Evolutionary conservation across 2,329 filamentous ascomycete genomes (phyloP), one percentile per base, ranked within the genome.

Genomic region (Beauveria brongniartii): DNA sequence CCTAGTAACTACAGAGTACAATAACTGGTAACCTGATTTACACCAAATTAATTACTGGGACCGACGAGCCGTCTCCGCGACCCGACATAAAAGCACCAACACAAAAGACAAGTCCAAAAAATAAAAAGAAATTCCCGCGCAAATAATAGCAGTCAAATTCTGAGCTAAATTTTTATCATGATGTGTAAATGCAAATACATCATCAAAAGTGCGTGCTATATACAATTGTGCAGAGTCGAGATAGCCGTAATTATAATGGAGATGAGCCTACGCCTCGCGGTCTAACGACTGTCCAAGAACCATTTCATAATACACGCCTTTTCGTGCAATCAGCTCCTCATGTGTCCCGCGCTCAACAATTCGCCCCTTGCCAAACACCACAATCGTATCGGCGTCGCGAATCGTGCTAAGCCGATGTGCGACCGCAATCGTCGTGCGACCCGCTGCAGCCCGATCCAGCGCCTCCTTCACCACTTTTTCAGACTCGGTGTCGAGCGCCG

Each of bases 401-500:
- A 78, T 72, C 0, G 77, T 78, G 26, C 83, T 77, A 5, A 79
- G 67, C 5, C 86, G 77, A 69, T 89, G 87, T 1, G 87, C 86
- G 1, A 90, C 85, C 4, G 85, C 84, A 10, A 90, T 76, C 0
- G 85, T 88, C 0, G 85, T 79, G 55, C 71, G 71, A 61, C 63
- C 78, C 3, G 69, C 69, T 0, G 72, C 73, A 0, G 74, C 73
- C 26, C 66, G 56, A 68, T 87, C 82, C 22, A 90, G 75, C 0
- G 86, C 86, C 3, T 74, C 76, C 69, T 90, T 86, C 10, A 90
- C 84, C 1, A 86, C 74, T 64, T 80, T 82, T 69, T 90, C 88
- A 0, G 81, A 85, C 66, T 87, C 81, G 0, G 84, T 85, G 64
- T 90, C 87, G 0, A 91, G 76, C 0, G 77, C 77, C 22, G 74